phyloP scores from a whole-genome alignment of 2,329 filamentous ascomycete genomes.

The Pezicula radicicola region DNA sequence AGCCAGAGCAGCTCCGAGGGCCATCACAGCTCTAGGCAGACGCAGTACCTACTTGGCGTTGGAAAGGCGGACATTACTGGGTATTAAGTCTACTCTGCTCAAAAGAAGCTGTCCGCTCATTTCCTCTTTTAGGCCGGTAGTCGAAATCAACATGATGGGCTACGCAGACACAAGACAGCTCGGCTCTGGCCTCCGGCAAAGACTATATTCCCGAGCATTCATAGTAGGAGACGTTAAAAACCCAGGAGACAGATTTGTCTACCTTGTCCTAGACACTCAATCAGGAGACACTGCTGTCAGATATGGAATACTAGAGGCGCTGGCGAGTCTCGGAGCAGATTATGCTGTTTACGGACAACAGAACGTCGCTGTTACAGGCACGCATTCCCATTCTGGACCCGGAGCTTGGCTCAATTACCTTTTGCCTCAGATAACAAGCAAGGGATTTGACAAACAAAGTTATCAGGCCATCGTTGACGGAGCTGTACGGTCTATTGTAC shows the following conservation, averaged over 20 bases:
- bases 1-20: background rate
- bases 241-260: conserved; percentile 73
- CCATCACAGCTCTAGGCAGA: conserved; percentile 12
- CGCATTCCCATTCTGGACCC: conserved; percentile 88
- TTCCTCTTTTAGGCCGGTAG: conserved; percentile 60
- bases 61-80: conserved; percentile 73
- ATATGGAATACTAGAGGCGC: conserved; percentile 77
- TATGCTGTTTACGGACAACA: conserved; percentile 74
- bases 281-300: conserved; percentile 87
- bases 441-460: conserved; percentile 82
- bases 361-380: conserved; percentile 88
- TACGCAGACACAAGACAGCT: conserved; percentile 84
- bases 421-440: conserved; percentile 83
- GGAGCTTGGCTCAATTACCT: conserved; percentile 95
- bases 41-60: conserved; percentile 60
- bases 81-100: conserved; percentile 29
- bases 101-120: conserved; percentile 11
- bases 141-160: conserved; percentile 88
- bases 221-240: conserved; percentile 70
- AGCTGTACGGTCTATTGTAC: conserved; percentile 74
- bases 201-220: conserved; percentile 86
- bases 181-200: conserved; percentile 81
- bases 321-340: conserved; percentile 65
- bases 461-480: conserved; percentile 89
- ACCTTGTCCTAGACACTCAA: conserved; percentile 82